These are phyloP conservation scores for Ophiostoma perfectum DNA, from an alignment of 2,329 filamentous ascomycete genomes.

Conservation along the genomic window DNA sequence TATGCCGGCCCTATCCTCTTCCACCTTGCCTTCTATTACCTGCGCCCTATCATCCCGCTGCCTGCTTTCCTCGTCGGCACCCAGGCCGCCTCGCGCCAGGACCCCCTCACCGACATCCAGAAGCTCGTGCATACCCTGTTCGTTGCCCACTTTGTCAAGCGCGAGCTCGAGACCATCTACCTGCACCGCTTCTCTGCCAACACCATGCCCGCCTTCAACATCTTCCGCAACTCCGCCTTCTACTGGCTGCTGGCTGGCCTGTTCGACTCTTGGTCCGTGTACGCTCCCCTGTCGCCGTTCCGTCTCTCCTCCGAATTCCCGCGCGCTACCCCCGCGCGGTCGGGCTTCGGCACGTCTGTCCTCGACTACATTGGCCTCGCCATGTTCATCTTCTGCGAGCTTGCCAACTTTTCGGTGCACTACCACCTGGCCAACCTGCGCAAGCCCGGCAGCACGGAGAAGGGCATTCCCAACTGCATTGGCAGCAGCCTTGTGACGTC, in stretches of 20 bases:
- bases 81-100: conserved; percentile 35
- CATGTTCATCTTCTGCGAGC: conserved; percentile 71
- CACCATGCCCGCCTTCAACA: conserved; percentile 87
- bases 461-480: conserved; percentile 80
- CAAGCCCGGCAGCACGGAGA: conserved; percentile 71
- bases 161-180: conserved; percentile 89
- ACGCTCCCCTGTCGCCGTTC: conserved; percentile 66
- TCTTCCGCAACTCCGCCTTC: conserved; percentile 91
- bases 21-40: conserved; percentile 68
- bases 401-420: conserved; percentile 76
- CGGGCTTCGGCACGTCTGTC: conserved; percentile 27
- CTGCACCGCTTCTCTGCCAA: conserved; percentile 91
- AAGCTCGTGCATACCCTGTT: conserved; percentile 69
- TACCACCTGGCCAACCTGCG: conserved; percentile 71
- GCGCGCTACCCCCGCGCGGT: conserved; percentile 25
- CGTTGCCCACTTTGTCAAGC: conserved; percentile 82
- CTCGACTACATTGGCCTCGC: conserved; percentile 64
- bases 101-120: conserved; percentile 55
- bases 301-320: conserved; percentile 27
- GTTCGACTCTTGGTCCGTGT: conserved; percentile 78
- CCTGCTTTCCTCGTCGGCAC: conserved; percentile 25
- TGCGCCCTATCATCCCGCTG: conserved; percentile 64
- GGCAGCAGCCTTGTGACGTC: conserved; percentile 86
- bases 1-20: conserved; percentile 89
- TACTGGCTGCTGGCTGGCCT: conserved; percentile 86